Evolutionary conservation across 2,329 filamentous ascomycete genomes (phyloP).

Genomic region (Colletotrichum horii): DNA sequence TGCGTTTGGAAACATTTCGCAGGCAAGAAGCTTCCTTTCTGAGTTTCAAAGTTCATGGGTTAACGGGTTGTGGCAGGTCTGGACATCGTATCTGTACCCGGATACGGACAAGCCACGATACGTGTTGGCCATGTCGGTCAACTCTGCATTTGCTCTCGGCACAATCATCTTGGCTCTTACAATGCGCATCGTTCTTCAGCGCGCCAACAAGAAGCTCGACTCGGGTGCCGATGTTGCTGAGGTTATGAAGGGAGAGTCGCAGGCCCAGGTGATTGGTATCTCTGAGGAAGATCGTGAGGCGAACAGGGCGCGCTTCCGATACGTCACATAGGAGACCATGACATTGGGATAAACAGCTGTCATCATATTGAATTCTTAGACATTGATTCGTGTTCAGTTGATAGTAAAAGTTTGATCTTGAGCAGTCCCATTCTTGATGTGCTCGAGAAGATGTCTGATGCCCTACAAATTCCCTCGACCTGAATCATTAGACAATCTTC

Average conservation of each 20-base stretch:
- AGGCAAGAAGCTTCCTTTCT: not conserved
- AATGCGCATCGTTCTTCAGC: not conserved
- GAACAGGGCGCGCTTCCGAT: not conserved
- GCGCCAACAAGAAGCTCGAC: not conserved
- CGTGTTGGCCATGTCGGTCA: not conserved
- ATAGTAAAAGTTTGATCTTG: too few relatives aligned
- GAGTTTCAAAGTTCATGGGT: not conserved
- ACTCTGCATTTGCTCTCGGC: not conserved
- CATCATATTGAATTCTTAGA: too few relatives aligned
- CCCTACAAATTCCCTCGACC: too few relatives aligned
- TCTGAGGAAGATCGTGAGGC: not conserved
- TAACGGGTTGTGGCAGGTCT: not conserved
- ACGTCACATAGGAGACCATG: not conserved
- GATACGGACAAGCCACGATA: not conserved
- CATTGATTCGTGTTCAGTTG: too few relatives aligned
- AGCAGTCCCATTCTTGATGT: too few relatives aligned
- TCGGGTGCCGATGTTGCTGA: not conserved
- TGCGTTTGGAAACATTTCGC: not conserved
- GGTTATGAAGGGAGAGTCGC: not conserved
- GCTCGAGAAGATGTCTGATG: too few relatives aligned
- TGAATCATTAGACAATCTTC: too few relatives aligned
- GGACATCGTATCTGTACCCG: not conserved
- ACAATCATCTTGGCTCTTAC: not conserved
- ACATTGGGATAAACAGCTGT: too few relatives aligned
- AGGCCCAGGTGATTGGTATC: not conserved